Base-by-base conservation (phyloP, 768 basidiomycete species). In the Rhodotorula sphaerocarpa region DNA sequence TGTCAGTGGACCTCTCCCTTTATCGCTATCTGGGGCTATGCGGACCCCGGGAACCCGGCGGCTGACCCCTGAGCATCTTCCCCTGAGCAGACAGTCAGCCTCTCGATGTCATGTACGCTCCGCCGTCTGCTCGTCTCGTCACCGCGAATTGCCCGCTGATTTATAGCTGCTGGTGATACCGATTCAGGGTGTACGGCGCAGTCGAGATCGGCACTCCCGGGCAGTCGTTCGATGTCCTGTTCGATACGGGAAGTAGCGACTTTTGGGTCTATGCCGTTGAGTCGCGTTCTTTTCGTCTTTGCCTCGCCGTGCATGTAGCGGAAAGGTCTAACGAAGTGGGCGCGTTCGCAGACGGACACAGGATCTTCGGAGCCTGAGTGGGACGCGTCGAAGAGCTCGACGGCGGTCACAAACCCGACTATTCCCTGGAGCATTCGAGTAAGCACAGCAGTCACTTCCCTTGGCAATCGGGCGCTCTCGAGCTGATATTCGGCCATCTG, bases 171-270 rank as follows among this genome's bases (percentile, higher is more conserved):
- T 18, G 7, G 30, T 5, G 28, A 33, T 21, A 16, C 28, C 23
- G 3, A 5, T 11, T 9, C 46, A 57, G 56, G 56, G 30, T 57
- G 39, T 60, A 50, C 20, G 63, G 58, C 21, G 3, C 23, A 2
- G 30, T 56, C 27, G 21, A 14, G 0, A 46, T 65, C 31, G 63
- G 63, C 30, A 46, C 63, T 2, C 63, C 63, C 7, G 10, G 43
- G 1, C 63, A 60, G 15, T 11, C 36, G 7, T 64, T 64, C 53
- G 11, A 30, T 33, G 7, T 55, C 7, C 41, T 36, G 15, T 16
- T 45, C 23, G 58, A 59, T 42, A 59, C 58, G n/a, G 58, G 58
- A 7, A 30, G 25, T n/a, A 31, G 23, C 41, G 58, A 59, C 16
- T 7, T 51, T 7, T 59, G 58, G 58, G 28, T 59, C 18, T 53